These are phyloP conservation scores for Eleusine coracana DNA, from an alignment of 176 grass and related monocot species.

Conservation along the genomic window DNA sequence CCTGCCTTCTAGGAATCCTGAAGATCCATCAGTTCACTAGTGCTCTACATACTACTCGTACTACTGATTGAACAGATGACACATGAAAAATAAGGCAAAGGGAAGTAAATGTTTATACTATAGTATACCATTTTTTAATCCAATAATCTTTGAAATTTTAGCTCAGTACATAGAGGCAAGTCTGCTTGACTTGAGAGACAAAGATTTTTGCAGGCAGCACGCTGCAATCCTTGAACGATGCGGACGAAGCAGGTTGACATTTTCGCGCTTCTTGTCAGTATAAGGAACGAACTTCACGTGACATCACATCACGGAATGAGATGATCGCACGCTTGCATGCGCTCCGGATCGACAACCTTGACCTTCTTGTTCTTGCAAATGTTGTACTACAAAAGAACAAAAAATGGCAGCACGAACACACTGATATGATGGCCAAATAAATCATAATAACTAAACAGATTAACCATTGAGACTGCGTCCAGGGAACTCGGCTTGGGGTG, in stretches of 20 bases:
- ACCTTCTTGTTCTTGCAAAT: background rate
- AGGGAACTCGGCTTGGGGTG: no score
- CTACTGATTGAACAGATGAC: no score
- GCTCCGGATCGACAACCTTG: background rate
- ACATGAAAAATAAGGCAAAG: no score
- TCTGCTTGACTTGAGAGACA: conserved; percentile 1
- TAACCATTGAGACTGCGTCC: no score
- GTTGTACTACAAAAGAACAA: background rate
- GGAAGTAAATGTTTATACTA: no score
- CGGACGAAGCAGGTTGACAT: conserved; percentile 19
- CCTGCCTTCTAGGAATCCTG: no score
- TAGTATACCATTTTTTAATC: no score
- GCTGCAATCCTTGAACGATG: conserved; percentile 26
- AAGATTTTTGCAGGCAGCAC: conserved; percentile 15
- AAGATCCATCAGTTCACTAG: no score
- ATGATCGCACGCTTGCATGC: background rate
- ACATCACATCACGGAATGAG: conserved; percentile 20
- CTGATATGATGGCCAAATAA: no score
- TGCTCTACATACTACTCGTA: background rate
- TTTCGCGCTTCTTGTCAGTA: conserved; percentile 17
- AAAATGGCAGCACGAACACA: background rate
- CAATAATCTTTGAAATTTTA: no score
- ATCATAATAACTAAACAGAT: no score
- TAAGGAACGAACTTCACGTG: conserved; percentile 5
- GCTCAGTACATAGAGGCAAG: background rate